These are phyloP conservation scores for Lunasporangiospora selenospora DNA, from an alignment of 192 early-diverging fungal species.

Conservation along the genomic window DNA sequence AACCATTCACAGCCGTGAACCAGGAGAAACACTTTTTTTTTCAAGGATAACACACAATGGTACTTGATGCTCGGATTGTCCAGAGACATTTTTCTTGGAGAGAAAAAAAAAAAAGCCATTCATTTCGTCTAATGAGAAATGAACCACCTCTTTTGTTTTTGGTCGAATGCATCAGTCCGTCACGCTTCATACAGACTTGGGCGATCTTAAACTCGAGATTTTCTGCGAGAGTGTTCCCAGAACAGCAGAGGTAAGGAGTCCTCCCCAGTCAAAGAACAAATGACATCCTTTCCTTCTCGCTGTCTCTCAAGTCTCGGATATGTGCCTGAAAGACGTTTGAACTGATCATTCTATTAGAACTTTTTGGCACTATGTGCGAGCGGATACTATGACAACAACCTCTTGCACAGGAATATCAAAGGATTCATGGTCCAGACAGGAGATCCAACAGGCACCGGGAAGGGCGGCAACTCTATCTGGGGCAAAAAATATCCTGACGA, in stretches of 20 bases:
- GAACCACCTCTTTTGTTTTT: background rate
- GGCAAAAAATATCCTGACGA: conserved; percentile 83
- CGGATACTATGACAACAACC: conserved; percentile 88
- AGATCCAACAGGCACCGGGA: conserved; percentile 86
- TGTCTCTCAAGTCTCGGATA: background rate
- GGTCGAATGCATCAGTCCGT: conserved; percentile 64
- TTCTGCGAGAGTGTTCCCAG: conserved; percentile 89
- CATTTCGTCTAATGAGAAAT: background rate
- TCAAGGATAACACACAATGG: background rate
- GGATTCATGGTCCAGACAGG: conserved; percentile 93
- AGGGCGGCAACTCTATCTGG: conserved; percentile 90
- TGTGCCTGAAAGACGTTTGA: background rate
- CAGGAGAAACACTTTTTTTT: no score
- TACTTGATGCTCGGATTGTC: background rate
- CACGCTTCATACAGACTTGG: conserved; percentile 91
- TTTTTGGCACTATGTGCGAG: conserved; percentile 96
- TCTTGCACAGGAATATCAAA: conserved; percentile 87
- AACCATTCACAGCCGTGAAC: background rate
- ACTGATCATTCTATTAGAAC: conserved; percentile 70
- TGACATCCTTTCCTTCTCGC: background rate
- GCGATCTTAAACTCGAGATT: conserved; percentile 94
- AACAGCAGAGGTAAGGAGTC: conserved; percentile 76
- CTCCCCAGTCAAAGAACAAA: background rate
- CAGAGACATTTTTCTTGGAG: background rate
- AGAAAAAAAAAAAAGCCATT: conserved; percentile 13